Percentiles rank a stretch among this genome's conserved stretches.
These are phyloP conservation scores for Fimicolochytrium jonesii DNA, from an alignment of 192 early-diverging fungal genomes.

Conservation along the genomic window DNA sequence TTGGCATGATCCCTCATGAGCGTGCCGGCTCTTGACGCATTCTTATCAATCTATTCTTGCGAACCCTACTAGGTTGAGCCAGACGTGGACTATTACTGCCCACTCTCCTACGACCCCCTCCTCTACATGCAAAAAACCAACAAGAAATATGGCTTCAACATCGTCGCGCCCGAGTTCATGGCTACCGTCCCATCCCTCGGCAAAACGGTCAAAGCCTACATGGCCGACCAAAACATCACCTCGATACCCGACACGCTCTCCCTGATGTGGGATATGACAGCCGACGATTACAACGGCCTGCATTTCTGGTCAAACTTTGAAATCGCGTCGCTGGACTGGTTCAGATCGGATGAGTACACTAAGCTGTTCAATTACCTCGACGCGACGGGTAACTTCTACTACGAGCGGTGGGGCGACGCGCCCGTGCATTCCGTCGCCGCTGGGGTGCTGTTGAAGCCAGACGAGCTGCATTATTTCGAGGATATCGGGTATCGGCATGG, in stretches of 20 bases:
- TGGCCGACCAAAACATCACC: not conserved
- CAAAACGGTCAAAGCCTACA: conserved; percentile 11
- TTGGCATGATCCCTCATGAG: not conserved
- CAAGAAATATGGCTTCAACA: conserved; percentile 72
- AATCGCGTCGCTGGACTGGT: conserved; percentile 69
- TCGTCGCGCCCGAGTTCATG: conserved; percentile 59
- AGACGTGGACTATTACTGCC: conserved; percentile 17
- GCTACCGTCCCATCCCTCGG: conserved; percentile 67
- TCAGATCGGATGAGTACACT: conserved; percentile 57
- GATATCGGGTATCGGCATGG: conserved; percentile 52
- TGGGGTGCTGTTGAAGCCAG: conserved; percentile 49
- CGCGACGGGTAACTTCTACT: conserved; percentile 77
- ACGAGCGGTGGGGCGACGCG: conserved; percentile 70
- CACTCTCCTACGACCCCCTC: conserved; percentile 37
- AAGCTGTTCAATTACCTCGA: conserved; percentile 69
- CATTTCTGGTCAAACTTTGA: conserved; percentile 66
- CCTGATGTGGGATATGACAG: not conserved
- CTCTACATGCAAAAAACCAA: conserved; percentile 61
- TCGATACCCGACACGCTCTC: not conserved
- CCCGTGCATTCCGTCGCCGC: conserved; percentile 69
- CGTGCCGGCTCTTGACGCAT: not conserved
- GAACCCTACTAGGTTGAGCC: conserved; percentile 4
- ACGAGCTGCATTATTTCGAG: conserved; percentile 66
- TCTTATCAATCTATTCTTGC: not conserved
- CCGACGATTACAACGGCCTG: conserved; percentile 2